These are phyloP conservation scores for Penicillium chermesinum DNA, from an alignment of 495 filamentous ascomycete genomes.

Conservation along the genomic window DNA sequence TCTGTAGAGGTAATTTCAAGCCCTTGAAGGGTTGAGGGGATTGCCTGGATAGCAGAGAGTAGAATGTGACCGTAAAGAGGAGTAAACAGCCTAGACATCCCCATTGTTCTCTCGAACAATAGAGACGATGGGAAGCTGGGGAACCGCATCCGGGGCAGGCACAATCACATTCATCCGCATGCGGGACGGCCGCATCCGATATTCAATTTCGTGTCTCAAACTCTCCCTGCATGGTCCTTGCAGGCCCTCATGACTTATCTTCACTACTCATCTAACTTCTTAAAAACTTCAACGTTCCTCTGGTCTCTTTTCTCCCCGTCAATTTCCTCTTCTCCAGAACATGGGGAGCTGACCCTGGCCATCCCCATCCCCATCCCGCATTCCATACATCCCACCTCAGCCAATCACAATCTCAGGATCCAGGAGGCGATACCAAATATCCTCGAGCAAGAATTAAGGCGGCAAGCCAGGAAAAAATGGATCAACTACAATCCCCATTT, in stretches of 20 bases:
- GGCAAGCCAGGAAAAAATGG: conserved; percentile 6
- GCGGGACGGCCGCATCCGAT: conserved; percentile 10
- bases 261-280: background rate
- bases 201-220: conserved; percentile 18
- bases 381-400: conserved; percentile 4
- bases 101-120: conserved; percentile 2
- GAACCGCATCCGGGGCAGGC: conserved; percentile 11
- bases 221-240: conserved; percentile 25
- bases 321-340: background rate
- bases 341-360: background rate
- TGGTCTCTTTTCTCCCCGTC: background rate
- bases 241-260: conserved; percentile 5
- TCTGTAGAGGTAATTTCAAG: background rate
- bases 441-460: background rate
- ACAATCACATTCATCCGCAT: conserved; percentile 21
- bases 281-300: background rate
- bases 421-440: no score
- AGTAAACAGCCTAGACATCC: background rate
- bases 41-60: background rate
- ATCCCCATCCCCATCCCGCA: background rate
- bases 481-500: conserved; percentile 16
- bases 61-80: background rate
- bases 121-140: background rate
- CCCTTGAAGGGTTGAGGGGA: background rate
- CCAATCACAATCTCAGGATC: background rate